phyloP scores from a whole-genome alignment of 805 yeast genomes.

The Metschnikowia arizonensis region DNA sequence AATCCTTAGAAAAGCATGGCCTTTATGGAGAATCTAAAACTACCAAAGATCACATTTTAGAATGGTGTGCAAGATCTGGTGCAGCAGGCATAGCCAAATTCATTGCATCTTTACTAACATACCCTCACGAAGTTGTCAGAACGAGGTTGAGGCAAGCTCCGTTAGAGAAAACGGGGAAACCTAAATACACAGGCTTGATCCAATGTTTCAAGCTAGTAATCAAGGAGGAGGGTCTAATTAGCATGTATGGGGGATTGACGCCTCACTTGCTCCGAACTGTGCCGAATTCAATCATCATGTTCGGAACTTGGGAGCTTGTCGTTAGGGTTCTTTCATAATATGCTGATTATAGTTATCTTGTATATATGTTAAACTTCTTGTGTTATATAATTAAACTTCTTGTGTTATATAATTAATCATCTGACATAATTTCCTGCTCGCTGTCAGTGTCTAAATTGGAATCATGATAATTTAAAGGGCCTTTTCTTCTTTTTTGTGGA shows the following conservation, averaged over 20 bases:
- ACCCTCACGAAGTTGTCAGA: slow-evolving; percentile 96
- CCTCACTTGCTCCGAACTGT: slow-evolving; percentile 96
- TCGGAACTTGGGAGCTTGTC: slow-evolving; percentile 94
- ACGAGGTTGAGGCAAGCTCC: slow-evolving; percentile 97
- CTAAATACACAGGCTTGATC: slow-evolving; percentile 83
- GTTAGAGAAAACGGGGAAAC: slow-evolving; percentile 59
- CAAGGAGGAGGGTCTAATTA: slow-evolving; percentile 86
- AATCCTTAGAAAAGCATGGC: slow-evolving; percentile 40
- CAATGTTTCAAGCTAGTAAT: slow-evolving; percentile 84
- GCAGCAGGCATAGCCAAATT: slow-evolving; percentile 97
- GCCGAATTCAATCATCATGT: slow-evolving; percentile 97
- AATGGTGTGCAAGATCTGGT: slow-evolving; percentile 95
- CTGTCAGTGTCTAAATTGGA: slow-evolving; percentile 12
- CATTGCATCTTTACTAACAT: slow-evolving; percentile 85
- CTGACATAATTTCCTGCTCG: slow-evolving; percentile 10
- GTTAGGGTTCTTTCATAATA: slow-evolving; percentile 31
- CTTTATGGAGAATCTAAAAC: slow-evolving; percentile 27
- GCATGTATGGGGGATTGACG: slow-evolving; percentile 96
- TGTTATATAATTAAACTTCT: no score
- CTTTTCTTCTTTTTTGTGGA: background rate
- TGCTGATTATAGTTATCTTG: slow-evolving; percentile 3
- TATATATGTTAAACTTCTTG: slow-evolving; percentile 8
- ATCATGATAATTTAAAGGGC: background rate
- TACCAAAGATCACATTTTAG: slow-evolving; percentile 61
- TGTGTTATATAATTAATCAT: background rate